phyloP scores from a whole-genome alignment of 805 yeast species.

The Grigorovia yakushimaensis region DNA sequence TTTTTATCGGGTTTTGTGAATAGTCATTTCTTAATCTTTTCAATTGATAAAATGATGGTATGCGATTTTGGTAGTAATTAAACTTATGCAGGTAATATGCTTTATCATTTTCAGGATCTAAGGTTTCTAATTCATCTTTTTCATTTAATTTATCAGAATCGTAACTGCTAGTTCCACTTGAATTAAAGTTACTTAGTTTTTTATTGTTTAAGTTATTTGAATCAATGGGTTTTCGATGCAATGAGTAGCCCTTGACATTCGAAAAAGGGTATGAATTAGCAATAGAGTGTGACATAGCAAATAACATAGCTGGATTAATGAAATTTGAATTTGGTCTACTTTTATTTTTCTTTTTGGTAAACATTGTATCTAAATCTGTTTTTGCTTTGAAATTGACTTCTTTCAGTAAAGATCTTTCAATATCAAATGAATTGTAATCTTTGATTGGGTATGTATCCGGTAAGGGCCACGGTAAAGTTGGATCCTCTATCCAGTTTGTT shows the following conservation, averaged over 20 bases:
- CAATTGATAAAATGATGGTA: conserved; percentile 40
- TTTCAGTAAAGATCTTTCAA: conserved; percentile 64
- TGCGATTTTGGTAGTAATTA: conserved; percentile 1
- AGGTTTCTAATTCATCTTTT: neutral
- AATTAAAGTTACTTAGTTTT: neutral
- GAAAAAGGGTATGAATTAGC: neutral
- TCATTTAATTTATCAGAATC: neutral
- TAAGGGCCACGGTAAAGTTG: conserved; percentile 55
- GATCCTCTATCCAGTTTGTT: conserved; percentile 47
- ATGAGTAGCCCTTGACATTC: neutral
- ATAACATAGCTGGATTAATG: neutral
- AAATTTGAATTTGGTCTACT: conserved; percentile 5
- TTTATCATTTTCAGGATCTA: neutral
- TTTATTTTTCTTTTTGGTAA: conserved; percentile 23
- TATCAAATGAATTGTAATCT: conserved; percentile 58
- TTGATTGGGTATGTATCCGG: conserved; percentile 63
- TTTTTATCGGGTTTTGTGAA: conserved; percentile 57
- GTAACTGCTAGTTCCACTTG: neutral
- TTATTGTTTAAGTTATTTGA: no score
- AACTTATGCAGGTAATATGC: neutral
- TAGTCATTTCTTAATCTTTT: conserved; percentile 60
- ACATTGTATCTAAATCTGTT: conserved; percentile 35
- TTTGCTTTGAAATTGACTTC: conserved; percentile 53
- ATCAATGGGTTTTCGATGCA: neutral
- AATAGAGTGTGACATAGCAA: neutral